A percentile compares a stretch with the other conserved stretches of the same genome.
Conservation (phyloP, 2,329 filamentous ascomycete species). For the Trichoderma sp. region DNA sequence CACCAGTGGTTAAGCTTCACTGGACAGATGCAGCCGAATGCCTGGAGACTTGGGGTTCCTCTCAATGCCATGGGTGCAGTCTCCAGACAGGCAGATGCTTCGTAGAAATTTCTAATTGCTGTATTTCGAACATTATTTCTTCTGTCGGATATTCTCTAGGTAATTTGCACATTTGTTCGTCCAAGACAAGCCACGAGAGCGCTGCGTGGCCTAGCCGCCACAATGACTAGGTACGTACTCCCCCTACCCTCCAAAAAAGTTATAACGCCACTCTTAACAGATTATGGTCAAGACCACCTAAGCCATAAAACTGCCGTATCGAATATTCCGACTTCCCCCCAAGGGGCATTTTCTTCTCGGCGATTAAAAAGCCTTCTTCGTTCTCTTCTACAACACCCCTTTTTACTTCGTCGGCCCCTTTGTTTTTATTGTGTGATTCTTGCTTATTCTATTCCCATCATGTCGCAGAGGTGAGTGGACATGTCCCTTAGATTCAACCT, state of each 20-base stretch:
- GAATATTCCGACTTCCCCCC: not conserved
- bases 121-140: not conserved
- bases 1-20: constrained; percentile 7
- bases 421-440: not conserved
- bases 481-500: not conserved
- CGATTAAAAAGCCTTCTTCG: not conserved
- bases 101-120: not conserved
- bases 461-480: constrained; percentile 37
- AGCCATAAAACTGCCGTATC: constrained; percentile 13
- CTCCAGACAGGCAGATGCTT: not conserved
- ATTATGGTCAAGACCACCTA: constrained; percentile 21
- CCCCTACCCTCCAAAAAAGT: constrained; percentile 6
- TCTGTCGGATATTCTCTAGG: not conserved
- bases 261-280: constrained; percentile 10
- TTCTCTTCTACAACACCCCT: not conserved
- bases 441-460: constrained; percentile 18
- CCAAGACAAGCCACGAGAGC: not conserved
- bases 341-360: constrained; percentile 11
- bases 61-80: not conserved
- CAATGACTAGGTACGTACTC: constrained; percentile 11
- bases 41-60: not conserved
- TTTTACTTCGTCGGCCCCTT: not conserved
- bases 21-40: not conserved
- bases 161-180: not conserved
- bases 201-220: not conserved